Evolutionary conservation across 2,329 filamentous ascomycete species (phyloP).

Genomic region (Juglanconis juglandina): DNA sequence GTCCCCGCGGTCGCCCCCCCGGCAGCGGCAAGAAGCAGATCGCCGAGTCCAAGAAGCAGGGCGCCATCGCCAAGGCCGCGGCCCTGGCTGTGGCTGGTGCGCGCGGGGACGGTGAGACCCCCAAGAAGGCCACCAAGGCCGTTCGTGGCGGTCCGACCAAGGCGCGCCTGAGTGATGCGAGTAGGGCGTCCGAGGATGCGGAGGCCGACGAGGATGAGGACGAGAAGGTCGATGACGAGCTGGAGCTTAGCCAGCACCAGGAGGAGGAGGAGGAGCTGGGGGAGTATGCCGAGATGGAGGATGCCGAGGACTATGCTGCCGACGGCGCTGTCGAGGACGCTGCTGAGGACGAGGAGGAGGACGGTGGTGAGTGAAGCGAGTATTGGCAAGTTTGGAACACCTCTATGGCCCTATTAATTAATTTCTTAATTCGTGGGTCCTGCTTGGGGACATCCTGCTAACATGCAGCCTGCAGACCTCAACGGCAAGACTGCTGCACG

Average conservation of each 20-base stretch:
- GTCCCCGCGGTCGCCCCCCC: constrained; percentile 12
- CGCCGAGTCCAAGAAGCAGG: not conserved
- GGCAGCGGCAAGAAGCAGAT: constrained; percentile 11
- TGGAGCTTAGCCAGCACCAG: not conserved
- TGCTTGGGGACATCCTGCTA: not conserved
- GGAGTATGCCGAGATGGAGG: constrained; percentile 9
- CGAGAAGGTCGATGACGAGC: constrained; percentile 8
- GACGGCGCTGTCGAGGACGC: constrained; percentile 4
- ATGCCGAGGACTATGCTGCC: not conserved
- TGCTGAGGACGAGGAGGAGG: not conserved
- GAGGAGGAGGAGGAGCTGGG: constrained; percentile 1
- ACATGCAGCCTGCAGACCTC: not conserved
- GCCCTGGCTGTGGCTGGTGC: not conserved
- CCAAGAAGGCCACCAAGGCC: not conserved
- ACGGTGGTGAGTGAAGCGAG: constrained; percentile 17
- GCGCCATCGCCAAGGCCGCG: not conserved
- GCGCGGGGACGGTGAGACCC: not conserved
- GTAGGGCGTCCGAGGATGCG: not conserved
- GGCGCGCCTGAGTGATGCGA: not conserved
- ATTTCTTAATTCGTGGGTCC: not conserved
- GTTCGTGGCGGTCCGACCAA: not conserved
- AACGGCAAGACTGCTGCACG: not conserved
- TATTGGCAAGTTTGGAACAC: constrained; percentile 14
- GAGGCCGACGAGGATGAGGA: constrained; percentile 4
- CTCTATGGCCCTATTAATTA: not conserved